Conservation (phyloP, 257 asterid species). For the Hygrophila difformis region DNA sequence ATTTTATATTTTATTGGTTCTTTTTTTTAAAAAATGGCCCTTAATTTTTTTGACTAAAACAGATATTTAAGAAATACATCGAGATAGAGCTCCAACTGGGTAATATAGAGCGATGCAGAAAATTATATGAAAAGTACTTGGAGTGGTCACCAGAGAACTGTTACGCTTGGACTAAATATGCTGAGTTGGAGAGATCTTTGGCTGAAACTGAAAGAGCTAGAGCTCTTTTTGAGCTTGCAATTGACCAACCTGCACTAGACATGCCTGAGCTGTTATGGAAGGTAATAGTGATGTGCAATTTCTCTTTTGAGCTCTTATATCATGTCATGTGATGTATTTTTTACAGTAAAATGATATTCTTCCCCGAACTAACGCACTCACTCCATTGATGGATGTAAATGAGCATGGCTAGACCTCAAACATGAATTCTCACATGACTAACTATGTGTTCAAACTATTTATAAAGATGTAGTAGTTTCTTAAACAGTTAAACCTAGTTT, state of each 20-base stretch:
- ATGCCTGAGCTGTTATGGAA: slow-evolving; percentile 97
- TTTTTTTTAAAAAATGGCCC: no score
- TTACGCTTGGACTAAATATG: slow-evolving; percentile 92
- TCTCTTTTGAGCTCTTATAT: no score
- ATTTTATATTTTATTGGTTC: slow-evolving; percentile 9
- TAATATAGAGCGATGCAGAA: slow-evolving; percentile 82
- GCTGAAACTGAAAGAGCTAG: slow-evolving; percentile 90
- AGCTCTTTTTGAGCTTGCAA: slow-evolving; percentile 88
- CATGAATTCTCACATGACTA: no score
- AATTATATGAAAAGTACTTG: slow-evolving; percentile 69
- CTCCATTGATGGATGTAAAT: no score
- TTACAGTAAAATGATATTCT: not conserved
- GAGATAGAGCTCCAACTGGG: slow-evolving; percentile 92
- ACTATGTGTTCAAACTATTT: no score
- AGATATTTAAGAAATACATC: slow-evolving; percentile 94
- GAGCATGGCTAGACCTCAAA: no score
- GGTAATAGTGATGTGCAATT: no score
- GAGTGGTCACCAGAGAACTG: slow-evolving; percentile 94
- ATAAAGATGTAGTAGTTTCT: no score
- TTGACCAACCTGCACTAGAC: slow-evolving; percentile 90
- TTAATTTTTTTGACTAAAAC: no score
- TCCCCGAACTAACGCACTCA: no score
- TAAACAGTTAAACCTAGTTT: no score
- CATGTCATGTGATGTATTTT: not conserved
- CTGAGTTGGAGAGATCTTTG: slow-evolving; percentile 75